Conservation (phyloP, 1,139 yeast species). For the Sugiyamaella sp. region DNA sequence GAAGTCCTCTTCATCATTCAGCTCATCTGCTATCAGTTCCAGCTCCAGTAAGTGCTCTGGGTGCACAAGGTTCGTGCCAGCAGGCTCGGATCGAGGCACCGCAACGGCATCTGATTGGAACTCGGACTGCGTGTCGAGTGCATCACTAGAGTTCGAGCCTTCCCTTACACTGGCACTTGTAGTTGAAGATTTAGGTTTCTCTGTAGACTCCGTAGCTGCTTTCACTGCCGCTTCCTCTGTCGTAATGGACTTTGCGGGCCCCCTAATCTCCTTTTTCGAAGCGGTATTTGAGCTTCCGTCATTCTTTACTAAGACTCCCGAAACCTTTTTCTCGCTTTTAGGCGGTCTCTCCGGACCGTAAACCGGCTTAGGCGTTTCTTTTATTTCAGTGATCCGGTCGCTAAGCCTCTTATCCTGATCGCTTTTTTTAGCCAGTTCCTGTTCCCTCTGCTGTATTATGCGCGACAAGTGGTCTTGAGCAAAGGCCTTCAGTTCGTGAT, state of each 20-base stretch:
- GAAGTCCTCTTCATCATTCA: constrained; percentile 50
- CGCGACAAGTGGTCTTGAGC: constrained; percentile 26
- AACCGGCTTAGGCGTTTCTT: constrained; percentile 15
- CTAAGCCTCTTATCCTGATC: neutral
- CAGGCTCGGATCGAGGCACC: constrained; percentile 25
- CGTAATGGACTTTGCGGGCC: neutral
- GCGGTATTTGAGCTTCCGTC: neutral
- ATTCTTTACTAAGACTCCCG: neutral
- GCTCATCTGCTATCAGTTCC: constrained; percentile 57
- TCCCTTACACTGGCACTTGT: no score
- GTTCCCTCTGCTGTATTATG: constrained; percentile 21
- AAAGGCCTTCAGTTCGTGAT: constrained; percentile 30
- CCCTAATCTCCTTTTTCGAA: neutral
- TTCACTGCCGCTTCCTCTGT: neutral
- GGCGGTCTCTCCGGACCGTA: constrained; percentile 30
- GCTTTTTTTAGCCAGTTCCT: constrained; percentile 12
- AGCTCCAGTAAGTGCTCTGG: constrained; percentile 57
- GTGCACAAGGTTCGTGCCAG: constrained; percentile 38
- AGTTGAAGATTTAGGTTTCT: no score
- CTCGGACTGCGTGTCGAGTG: no score
- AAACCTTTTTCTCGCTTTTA: neutral
- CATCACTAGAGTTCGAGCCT: no score
- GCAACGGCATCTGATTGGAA: no score
- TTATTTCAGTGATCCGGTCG: constrained; percentile 1
- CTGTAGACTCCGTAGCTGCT: neutral